Evolutionary conservation across 2,329 filamentous ascomycete genomes (phyloP).

Genomic region (Penicillium sp.): DNA sequence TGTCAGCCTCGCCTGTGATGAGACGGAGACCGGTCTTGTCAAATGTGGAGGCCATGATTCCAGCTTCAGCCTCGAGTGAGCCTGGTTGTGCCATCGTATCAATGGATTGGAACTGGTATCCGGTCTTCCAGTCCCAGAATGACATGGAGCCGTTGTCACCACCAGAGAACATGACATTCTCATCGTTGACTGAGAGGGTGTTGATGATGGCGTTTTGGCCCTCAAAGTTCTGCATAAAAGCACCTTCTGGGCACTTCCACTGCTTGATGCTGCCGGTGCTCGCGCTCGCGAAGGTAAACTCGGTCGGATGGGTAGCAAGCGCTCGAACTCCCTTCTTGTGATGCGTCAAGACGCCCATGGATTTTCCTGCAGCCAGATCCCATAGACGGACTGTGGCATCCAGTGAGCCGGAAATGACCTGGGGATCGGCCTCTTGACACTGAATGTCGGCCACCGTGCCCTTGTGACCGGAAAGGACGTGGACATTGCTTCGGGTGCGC

Average conservation of each 20-base stretch:
- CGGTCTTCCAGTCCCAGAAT: constrained; percentile 99
- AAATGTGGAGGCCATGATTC: constrained; percentile 90
- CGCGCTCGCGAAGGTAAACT: constrained; percentile 93
- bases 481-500: constrained; percentile 90
- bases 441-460: constrained; percentile 82
- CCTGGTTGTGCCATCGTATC: constrained; percentile 93
- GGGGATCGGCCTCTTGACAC: constrained; percentile 93
- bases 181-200: constrained; percentile 83
- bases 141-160: constrained; percentile 93
- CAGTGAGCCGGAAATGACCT: constrained; percentile 88
- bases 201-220: constrained; percentile 97
- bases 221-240: constrained; percentile 98
- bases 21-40: constrained; percentile 82
- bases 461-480: constrained; percentile 86
- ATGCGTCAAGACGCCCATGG: constrained; percentile 91
- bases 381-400: constrained; percentile 88
- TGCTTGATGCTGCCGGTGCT: constrained; percentile 95
- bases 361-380: constrained; percentile 94
- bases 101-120: constrained; percentile 80
- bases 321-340: constrained; percentile 96
- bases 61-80: constrained; percentile 86
- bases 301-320: constrained; percentile 75
- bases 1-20: constrained; percentile 93
- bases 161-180: constrained; percentile 91
- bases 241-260: constrained; percentile 97